These are phyloP conservation scores for Penicillium polonicum DNA, from an alignment of 2,329 filamentous ascomycete genomes.

Conservation along the genomic window DNA sequence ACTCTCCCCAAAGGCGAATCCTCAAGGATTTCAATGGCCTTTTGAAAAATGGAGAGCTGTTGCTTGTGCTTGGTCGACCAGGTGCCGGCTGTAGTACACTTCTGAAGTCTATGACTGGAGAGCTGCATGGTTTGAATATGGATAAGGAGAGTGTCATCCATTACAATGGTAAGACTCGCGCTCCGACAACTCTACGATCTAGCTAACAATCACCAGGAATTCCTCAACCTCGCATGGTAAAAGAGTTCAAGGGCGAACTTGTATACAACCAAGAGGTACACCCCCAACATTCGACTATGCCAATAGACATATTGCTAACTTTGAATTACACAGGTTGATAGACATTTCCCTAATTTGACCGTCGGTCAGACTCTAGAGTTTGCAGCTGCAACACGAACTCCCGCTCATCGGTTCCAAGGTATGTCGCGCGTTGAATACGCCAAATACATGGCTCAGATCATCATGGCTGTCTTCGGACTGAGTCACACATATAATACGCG, in stretches of 20 bases:
- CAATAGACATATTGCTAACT: not conserved
- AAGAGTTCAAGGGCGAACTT: slow-evolving; percentile 40
- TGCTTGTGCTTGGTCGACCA: slow-evolving; percentile 51
- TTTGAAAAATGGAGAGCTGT: slow-evolving; percentile 52
- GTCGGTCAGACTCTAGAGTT: slow-evolving; percentile 77
- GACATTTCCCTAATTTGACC: slow-evolving; percentile 62
- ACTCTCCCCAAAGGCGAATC: slow-evolving; percentile 45
- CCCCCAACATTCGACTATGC: not conserved
- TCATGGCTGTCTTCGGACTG: slow-evolving; percentile 42
- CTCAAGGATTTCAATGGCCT: slow-evolving; percentile 61
- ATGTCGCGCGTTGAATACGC: slow-evolving; percentile 39
- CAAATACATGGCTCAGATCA: slow-evolving; percentile 43
- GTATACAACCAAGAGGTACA: slow-evolving; percentile 48
- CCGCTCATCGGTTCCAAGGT: slow-evolving; percentile 29
- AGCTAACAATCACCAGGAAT: slow-evolving; percentile 16
- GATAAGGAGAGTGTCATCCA: slow-evolving; percentile 70
- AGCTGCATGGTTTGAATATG: slow-evolving; percentile 73
- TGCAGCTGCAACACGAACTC: slow-evolving; percentile 64
- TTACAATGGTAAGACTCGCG: slow-evolving; percentile 61
- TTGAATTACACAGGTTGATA: slow-evolving; percentile 66
- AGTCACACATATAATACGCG: slow-evolving; percentile 52
- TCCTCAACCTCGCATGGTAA: slow-evolving; percentile 30
- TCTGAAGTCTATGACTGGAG: slow-evolving; percentile 76
- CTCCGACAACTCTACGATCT: not conserved
- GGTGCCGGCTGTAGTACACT: slow-evolving; percentile 68